Base-by-base conservation (phyloP, 345 rosid genomes). In the Populus alba region DNA sequence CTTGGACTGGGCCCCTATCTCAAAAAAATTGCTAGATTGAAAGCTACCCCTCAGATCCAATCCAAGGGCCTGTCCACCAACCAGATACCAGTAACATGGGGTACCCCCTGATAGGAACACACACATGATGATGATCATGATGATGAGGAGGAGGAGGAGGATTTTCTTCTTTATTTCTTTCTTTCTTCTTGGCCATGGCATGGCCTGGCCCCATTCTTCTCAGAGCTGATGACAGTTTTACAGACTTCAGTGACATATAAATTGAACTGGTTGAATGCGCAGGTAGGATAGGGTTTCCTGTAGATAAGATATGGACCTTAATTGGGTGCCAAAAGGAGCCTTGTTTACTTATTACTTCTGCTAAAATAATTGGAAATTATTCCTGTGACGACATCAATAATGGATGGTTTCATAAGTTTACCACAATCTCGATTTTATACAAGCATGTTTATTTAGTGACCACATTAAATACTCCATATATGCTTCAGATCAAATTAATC, bases 31-130 rank as follows among this genome's bases (percentile, higher is more conserved):
- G 78, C 76, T 61, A 35, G 33, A 15, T 23, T 18, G 83, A 83
- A 81, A 75, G 87, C 62, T 68, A 81, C 84, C 66, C 74, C 71
- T 81, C 81, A 37, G 78, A 78, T 74, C 78, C 75, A 74, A 71
- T 81, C 83, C 85, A 78, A 83, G 35, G 80, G 82, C 72, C 83
- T 80, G 80, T 62, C 78, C 70, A 78, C 79, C 83, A 72, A 74
- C 81, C 83, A 80, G 71, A 72, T 9, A 22, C 69, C 53, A 33
- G 41, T 66, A 31, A 9, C 22, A 39, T 3, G 16, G 77, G 83
- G 61, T 65, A 27, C 27, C 77, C 73, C 23, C 82, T 77, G 57
- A 69, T 62, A 23, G 37, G 20, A 13, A 12, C 18, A 25, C 15
- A 11, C 66, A 38, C 31, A 45, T 33, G 37, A 33, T 70, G 75